Conservation (phyloP, 2,329 filamentous ascomycete genomes). For the Neoascochyta sp. region DNA sequence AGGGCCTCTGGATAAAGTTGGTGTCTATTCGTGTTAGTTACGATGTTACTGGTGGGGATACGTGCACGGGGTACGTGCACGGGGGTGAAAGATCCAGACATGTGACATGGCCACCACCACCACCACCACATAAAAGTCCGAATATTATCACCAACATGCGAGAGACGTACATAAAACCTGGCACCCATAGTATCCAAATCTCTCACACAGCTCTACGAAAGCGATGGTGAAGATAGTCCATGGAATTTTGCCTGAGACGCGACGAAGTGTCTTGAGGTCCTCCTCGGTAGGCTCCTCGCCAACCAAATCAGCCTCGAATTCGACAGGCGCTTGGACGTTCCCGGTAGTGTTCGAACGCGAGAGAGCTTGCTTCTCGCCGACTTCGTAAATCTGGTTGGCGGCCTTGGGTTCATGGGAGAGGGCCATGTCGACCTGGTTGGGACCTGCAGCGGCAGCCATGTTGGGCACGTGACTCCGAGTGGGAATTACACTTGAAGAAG, state of each 20-base stretch:
- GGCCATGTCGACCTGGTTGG: slow-evolving; percentile 34
- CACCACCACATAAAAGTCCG: no score
- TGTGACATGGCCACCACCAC: no score
- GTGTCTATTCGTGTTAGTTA: slow-evolving; percentile 27
- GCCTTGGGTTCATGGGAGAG: slow-evolving; percentile 35
- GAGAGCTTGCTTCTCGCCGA: slow-evolving; percentile 32
- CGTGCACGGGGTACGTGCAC: no score
- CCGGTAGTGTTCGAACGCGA: slow-evolving; percentile 16
- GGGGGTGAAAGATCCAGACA: no score
- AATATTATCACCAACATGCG: no score
- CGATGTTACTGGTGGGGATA: no score
- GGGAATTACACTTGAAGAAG: slow-evolving; percentile 8
- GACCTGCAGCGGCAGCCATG: slow-evolving; percentile 31
- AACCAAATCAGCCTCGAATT: slow-evolving; percentile 33
- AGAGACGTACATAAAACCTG: slow-evolving; percentile 60
- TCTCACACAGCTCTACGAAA: slow-evolving; percentile 71
- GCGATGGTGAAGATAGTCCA: slow-evolving; percentile 66
- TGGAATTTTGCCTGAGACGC: slow-evolving; percentile 62
- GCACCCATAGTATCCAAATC: slow-evolving; percentile 74
- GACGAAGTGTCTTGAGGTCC: slow-evolving; percentile 58
- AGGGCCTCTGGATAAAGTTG: slow-evolving; percentile 39
- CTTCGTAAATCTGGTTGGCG: slow-evolving; percentile 30
- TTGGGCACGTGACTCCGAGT: slow-evolving; percentile 13
- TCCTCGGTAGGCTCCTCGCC: slow-evolving; percentile 56
- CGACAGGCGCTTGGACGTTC: slow-evolving; percentile 16